Conservation (phyloP, 257 asterid species). For the Nicotiana tabacum region DNA sequence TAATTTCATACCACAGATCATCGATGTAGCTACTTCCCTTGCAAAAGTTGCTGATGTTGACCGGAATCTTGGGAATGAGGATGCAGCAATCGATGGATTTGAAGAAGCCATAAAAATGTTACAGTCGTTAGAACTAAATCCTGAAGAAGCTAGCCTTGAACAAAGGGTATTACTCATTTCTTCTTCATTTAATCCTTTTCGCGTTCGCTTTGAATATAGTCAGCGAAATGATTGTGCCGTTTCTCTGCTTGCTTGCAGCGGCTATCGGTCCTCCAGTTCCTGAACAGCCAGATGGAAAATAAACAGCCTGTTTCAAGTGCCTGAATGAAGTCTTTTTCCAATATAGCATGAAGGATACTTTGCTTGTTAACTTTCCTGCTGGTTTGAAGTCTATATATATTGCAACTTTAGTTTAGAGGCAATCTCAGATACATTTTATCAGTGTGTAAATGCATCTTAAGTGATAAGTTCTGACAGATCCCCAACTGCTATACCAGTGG, state of each 20-base stretch:
- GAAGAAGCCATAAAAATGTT: slow-evolving; percentile 67
- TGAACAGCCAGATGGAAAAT: slow-evolving; percentile 46
- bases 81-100: slow-evolving; percentile 54
- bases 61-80: slow-evolving; percentile 72
- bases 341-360: neutral
- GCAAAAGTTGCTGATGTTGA: slow-evolving; percentile 94
- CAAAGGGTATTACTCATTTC: slow-evolving; percentile 47
- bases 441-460: neutral
- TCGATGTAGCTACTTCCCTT: slow-evolving; percentile 71
- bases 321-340: neutral
- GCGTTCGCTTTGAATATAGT: neutral
- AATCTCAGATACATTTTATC: no score
- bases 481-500: neutral
- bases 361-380: neutral
- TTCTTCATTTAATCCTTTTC: neutral
- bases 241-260: slow-evolving; percentile 49
- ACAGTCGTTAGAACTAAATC: slow-evolving; percentile 44
- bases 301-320: slow-evolving; percentile 22
- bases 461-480: slow-evolving; percentile 9
- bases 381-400: neutral
- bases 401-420: no score
- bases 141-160: slow-evolving; percentile 56
- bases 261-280: slow-evolving; percentile 60
- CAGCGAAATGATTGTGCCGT: slow-evolving; percentile 6
- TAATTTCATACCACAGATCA: slow-evolving; percentile 35